These are phyloP conservation scores for Kluyveromyces aestuarii DNA, from an alignment of 805 yeast species.

Conservation along the genomic window DNA sequence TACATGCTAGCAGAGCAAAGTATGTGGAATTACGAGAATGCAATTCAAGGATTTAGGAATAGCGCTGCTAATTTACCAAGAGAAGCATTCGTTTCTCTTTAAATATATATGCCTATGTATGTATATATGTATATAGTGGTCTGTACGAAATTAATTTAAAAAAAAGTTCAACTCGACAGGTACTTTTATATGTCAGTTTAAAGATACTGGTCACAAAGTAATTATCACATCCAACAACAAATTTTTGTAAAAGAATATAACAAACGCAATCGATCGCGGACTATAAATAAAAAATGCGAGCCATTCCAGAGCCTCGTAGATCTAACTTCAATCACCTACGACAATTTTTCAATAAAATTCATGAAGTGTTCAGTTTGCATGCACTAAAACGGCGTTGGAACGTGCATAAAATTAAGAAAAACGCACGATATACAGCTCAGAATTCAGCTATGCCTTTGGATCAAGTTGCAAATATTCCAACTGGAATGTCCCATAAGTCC, in stretches of 20 bases:
- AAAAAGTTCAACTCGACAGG: neutral
- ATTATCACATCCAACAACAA: neutral
- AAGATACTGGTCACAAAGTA: neutral
- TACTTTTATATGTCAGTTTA: neutral
- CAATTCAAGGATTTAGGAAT: slow-evolving; percentile 60
- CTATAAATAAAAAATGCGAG: slow-evolving; percentile 19
- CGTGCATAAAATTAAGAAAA: slow-evolving; percentile 14
- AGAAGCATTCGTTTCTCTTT: slow-evolving; percentile 37
- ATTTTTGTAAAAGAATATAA: no score
- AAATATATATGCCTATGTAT: slow-evolving; percentile 1
- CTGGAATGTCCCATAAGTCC: slow-evolving; percentile 9
- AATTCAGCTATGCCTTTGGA: slow-evolving; percentile 14
- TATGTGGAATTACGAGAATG: slow-evolving; percentile 66
- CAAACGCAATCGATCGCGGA: neutral
- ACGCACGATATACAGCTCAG: slow-evolving; percentile 9
- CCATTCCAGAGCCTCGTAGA: slow-evolving; percentile 25
- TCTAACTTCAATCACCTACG: slow-evolving; percentile 16
- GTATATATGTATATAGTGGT: neutral
- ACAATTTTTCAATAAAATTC: slow-evolving; percentile 8
- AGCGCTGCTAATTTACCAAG: slow-evolving; percentile 54
- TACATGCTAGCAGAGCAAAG: slow-evolving; percentile 82
- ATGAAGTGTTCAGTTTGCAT: slow-evolving; percentile 11
- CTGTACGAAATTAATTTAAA: neutral
- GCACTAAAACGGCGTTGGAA: slow-evolving; percentile 17
- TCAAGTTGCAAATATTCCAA: slow-evolving; percentile 19